Evolutionary conservation across 176 grass and related monocot genomes (phyloP).

Genomic region (Oryza meridionalis): DNA sequence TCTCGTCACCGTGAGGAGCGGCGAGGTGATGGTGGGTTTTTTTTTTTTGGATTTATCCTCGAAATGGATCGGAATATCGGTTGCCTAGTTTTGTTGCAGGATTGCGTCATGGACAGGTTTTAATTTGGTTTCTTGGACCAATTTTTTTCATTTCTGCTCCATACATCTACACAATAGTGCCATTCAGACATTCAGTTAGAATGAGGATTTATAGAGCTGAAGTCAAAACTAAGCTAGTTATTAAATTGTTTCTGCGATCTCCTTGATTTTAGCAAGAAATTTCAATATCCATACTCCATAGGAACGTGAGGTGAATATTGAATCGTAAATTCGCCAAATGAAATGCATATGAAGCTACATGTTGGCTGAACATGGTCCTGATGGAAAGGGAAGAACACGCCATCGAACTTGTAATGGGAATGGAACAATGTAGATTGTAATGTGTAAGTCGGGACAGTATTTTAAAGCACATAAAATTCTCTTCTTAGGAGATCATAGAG

Average conservation of each 20-base stretch:
- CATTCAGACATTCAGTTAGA: neutral
- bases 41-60: neutral
- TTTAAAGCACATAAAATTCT: neutral
- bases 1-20: conserved; percentile 49
- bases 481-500: neutral
- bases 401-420: neutral
- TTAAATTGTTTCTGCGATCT: neutral
- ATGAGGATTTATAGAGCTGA: neutral
- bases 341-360: neutral
- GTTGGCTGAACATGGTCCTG: neutral
- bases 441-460: too few relatives aligned
- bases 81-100: neutral
- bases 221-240: neutral
- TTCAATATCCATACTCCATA: neutral
- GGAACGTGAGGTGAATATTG: neutral
- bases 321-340: neutral
- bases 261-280: neutral
- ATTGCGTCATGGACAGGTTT: neutral
- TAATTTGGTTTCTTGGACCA: conserved; percentile 1
- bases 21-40: conserved; percentile 40
- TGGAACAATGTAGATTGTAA: neutral
- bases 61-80: neutral
- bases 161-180: neutral
- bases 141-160: neutral
- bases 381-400: neutral